Conservation (phyloP, 2,329 filamentous ascomycete species). For the Mycosphaerella sp. region DNA sequence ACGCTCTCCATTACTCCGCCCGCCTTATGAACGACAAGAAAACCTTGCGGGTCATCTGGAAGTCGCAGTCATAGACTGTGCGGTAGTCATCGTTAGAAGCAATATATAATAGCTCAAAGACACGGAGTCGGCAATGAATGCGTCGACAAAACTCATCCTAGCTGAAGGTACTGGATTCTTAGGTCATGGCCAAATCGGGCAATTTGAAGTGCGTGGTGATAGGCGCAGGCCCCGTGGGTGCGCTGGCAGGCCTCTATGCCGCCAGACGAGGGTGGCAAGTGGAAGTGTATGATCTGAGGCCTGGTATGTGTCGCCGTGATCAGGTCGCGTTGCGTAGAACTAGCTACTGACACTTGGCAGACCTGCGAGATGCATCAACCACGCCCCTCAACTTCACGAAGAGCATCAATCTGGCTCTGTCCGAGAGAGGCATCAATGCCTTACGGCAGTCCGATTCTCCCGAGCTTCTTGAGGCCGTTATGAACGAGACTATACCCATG, state of each 20-base stretch:
- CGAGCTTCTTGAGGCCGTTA: slow-evolving; percentile 65
- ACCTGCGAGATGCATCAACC: slow-evolving; percentile 76
- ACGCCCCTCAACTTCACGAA: slow-evolving; percentile 90
- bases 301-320: slow-evolving; percentile 55
- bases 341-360: slow-evolving; percentile 43
- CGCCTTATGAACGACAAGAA: slow-evolving; percentile 8
- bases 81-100: neutral
- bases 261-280: slow-evolving; percentile 82
- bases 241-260: slow-evolving; percentile 86
- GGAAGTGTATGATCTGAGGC: slow-evolving; percentile 86
- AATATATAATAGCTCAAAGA: neutral
- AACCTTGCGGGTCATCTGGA: neutral
- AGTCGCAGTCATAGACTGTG: slow-evolving; percentile 10
- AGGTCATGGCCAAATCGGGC: slow-evolving; percentile 16
- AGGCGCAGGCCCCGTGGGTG: slow-evolving; percentile 88
- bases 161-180: slow-evolving; percentile 12
- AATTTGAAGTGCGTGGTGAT: slow-evolving; percentile 57
- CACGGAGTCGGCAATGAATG: slow-evolving; percentile 11
- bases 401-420: slow-evolving; percentile 96
- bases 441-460: slow-evolving; percentile 64
- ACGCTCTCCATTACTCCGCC: slow-evolving; percentile 3
- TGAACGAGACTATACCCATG: slow-evolving; percentile 83
- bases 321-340: neutral
- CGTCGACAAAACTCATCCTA: slow-evolving; percentile 13
- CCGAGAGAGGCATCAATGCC: slow-evolving; percentile 86